Percentiles rank a stretch among this genome's conserved stretches.
These are phyloP conservation scores for Vairimorpha ceranae DNA, from an alignment of 371 early-diverging fungal species.

Conservation along the genomic window DNA sequence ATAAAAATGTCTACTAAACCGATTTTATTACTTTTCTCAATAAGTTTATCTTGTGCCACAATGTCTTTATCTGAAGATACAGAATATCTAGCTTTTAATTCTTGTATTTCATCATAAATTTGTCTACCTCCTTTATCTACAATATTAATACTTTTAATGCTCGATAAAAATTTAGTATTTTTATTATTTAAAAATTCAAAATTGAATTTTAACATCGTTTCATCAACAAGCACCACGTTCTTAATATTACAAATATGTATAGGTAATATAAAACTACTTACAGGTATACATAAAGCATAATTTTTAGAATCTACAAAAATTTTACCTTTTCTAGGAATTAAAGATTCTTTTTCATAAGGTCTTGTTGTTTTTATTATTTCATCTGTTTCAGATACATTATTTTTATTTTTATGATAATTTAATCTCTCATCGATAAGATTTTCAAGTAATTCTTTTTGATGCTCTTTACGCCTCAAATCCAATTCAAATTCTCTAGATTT, in stretches of 20 bases:
- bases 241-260: constrained; percentile 93
- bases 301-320: constrained; percentile 79
- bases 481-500: constrained; percentile 59
- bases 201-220: constrained; percentile 82
- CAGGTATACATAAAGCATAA: constrained; percentile 81
- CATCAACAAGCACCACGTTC: constrained; percentile 83
- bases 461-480: constrained; percentile 59
- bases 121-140: constrained; percentile 17
- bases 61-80: constrained; percentile 40
- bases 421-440: constrained; percentile 60
- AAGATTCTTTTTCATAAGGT: constrained; percentile 57
- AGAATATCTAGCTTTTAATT: constrained; percentile 49
- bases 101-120: constrained; percentile 51
- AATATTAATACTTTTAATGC: constrained; percentile 51
- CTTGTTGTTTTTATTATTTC: constrained; percentile 13
- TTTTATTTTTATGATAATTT: constrained; percentile 47
- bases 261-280: constrained; percentile 89
- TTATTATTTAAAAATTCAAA: constrained; percentile 78
- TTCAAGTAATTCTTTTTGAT: constrained; percentile 63
- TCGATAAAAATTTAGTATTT: constrained; percentile 64
- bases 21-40: constrained; percentile 33
- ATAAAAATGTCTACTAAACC: constrained; percentile 71
- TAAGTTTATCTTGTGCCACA: constrained; percentile 56
- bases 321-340: constrained; percentile 61
- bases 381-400: constrained; percentile 28